A percentile compares a stretch with the other conserved stretches of the same genome.
These are phyloP conservation scores for Claviceps cyperi DNA, from an alignment of 2,329 filamentous ascomycete species.

Conservation along the genomic window DNA sequence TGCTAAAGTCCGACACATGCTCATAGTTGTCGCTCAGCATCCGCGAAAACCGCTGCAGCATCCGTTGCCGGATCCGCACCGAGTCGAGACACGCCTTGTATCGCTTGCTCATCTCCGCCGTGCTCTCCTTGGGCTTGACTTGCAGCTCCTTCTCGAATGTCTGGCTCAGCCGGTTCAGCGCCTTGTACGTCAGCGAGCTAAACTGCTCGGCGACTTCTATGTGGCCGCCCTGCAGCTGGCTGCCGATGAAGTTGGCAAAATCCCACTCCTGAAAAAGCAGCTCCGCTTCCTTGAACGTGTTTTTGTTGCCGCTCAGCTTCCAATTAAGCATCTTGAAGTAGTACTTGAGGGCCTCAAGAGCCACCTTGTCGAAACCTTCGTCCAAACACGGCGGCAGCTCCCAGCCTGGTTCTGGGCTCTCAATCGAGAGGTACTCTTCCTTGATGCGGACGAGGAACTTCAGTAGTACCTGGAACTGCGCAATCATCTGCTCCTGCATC, in stretches of 20 bases:
- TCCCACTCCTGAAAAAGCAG: slow-evolving; percentile 96
- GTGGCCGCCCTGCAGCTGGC: slow-evolving; percentile 82
- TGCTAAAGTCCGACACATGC: slow-evolving; percentile 89
- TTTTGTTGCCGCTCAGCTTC: slow-evolving; percentile 95
- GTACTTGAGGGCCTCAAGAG: slow-evolving; percentile 86
- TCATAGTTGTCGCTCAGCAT: slow-evolving; percentile 89
- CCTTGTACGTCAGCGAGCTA: slow-evolving; percentile 84
- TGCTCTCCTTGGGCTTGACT: slow-evolving; percentile 67
- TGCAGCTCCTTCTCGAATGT: slow-evolving; percentile 90
- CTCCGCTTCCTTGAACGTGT: slow-evolving; percentile 97
- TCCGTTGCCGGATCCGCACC: slow-evolving; percentile 86
- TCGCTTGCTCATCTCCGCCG: slow-evolving; percentile 83
- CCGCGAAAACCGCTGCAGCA: slow-evolving; percentile 87
- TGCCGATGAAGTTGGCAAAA: slow-evolving; percentile 86
- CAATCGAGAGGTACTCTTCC: slow-evolving; percentile 69
- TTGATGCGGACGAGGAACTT: slow-evolving; percentile 89
- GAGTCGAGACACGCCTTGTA: slow-evolving; percentile 95
- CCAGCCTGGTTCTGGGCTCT: slow-evolving; percentile 82
- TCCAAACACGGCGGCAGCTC: slow-evolving; percentile 92
- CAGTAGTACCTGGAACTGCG: slow-evolving; percentile 86
- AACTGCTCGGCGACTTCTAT: slow-evolving; percentile 98
- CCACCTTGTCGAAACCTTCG: slow-evolving; percentile 84
- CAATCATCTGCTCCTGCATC: slow-evolving; percentile 95
- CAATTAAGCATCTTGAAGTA: slow-evolving; percentile 99
- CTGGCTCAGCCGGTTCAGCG: slow-evolving; percentile 69